Evolutionary conservation across 1,284 basidiomycete genomes (phyloP), one percentile per base, ranked within the genome.

Genomic region (Rhodotorula sp.): DNA sequence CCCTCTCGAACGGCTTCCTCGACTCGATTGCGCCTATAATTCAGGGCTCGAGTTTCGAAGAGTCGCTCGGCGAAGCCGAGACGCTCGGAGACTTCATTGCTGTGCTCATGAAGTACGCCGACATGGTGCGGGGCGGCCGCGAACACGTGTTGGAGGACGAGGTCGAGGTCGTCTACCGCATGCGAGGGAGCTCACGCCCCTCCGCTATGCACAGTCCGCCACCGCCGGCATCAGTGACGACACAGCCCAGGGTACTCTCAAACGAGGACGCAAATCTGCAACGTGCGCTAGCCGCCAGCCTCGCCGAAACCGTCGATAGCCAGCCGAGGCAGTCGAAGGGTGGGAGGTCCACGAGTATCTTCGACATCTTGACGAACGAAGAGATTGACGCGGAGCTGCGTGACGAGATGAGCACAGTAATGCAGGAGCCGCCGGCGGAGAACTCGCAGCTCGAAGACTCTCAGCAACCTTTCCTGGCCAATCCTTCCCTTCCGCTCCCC

Each of bases 91-190:
- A 65, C 13, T 62, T 69, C 19, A 68, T 71, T 19, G 52, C 20
- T 4, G 53, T 60, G 6, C 36, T 74, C 11, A 49, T 10, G 46
- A 20, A n/a, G 6, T 63, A 54, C 32, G 55, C 57, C 19, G 49
- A 59, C 20, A 27, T 71, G 10, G 29, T 64, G 39, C 11, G 39
- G 11, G 39, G 39, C 30, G 48, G 62, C 17, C 53, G 56, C 0
- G 34, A n/a, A 24, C 44, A 10, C 1, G 15, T 11, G 44, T 53
- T 66, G 7, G 27, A 64, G 20, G 68, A 68, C 27, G 55, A 64
- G n/a, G 19, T 72, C 30, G 73, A 71, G 56, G 67, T 74, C 8
- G 49, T 44, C 7, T 74, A 74, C n/a, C 59, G 66, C 4, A 17
- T 72, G 57, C 55, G 72, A 20, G 55, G 51, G 60, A 52, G 55